These are phyloP conservation scores for Malbranchea cinnamomea DNA, from an alignment of 2,329 filamentous ascomycete species.

Conservation along the genomic window DNA sequence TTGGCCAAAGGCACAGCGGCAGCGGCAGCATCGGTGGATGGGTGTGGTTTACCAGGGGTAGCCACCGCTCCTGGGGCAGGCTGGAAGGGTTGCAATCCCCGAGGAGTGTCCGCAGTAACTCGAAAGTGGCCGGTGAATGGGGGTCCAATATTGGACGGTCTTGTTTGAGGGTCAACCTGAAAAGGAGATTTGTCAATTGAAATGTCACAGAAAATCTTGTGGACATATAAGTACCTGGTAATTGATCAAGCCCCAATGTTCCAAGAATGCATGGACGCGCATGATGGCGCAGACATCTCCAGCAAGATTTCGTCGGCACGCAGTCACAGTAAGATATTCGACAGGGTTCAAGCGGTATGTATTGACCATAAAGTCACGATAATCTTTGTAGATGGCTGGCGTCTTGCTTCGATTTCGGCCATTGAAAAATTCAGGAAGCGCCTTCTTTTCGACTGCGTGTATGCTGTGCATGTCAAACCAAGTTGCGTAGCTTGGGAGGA, in stretches of 20 bases:
- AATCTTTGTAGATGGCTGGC: conserved; percentile 92
- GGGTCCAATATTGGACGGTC: conserved; percentile 87
- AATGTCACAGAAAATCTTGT: background rate
- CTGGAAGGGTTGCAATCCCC: conserved; percentile 89
- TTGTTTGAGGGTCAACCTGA: conserved; percentile 89
- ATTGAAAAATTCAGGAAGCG: conserved; percentile 96
- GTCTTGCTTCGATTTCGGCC: conserved; percentile 97
- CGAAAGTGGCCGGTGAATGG: conserved; percentile 97
- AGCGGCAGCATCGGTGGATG: conserved; percentile 57
- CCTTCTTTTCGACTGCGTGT: conserved; percentile 83
- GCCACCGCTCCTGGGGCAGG: conserved; percentile 62
- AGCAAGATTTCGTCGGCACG: conserved; percentile 83
- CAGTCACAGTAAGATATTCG: conserved; percentile 93
- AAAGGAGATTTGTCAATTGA: conserved; percentile 12
- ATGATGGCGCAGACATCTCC: conserved; percentile 98
- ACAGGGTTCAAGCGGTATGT: conserved; percentile 91
- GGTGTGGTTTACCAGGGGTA: conserved; percentile 44
- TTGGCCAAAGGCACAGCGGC: conserved; percentile 52
- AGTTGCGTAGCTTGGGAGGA: conserved; percentile 90
- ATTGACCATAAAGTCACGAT: conserved; percentile 99
- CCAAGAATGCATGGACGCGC: conserved; percentile 93
- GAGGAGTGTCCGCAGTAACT: conserved; percentile 86
- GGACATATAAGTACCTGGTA: conserved; percentile 75
- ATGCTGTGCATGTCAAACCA: conserved; percentile 98
- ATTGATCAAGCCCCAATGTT: conserved; percentile 98